Percentiles rank a stretch among this genome's conserved stretches.
Conservation (phyloP, 805 yeast species). For the Candida khao-thaluensis region DNA sequence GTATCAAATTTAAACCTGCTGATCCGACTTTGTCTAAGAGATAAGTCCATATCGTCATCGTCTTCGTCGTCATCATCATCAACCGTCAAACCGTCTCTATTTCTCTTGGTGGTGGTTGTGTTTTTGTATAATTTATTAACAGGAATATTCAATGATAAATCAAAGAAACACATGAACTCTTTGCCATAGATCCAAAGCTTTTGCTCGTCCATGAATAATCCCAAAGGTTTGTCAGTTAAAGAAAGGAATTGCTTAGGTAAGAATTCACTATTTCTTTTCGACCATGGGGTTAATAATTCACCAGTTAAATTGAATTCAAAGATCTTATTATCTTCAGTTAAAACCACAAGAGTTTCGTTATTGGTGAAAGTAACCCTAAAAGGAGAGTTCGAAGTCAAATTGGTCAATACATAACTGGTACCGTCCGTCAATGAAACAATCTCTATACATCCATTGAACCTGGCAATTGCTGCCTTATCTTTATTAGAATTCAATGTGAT, state of each 20-base stretch:
- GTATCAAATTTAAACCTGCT: slow-evolving; percentile 39
- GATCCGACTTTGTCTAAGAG: slow-evolving; percentile 31
- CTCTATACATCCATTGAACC: slow-evolving; percentile 68
- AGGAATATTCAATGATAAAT: slow-evolving; percentile 58
- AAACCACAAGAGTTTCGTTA: slow-evolving; percentile 53
- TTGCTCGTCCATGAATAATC: slow-evolving; percentile 53
- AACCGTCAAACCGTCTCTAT: slow-evolving; percentile 40
- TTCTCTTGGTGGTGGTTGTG: slow-evolving; percentile 39
- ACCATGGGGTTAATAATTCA: slow-evolving; percentile 70
- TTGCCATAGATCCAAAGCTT: slow-evolving; percentile 85
- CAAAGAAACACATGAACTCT: slow-evolving; percentile 76
- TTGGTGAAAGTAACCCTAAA: slow-evolving; percentile 60
- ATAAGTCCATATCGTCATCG: slow-evolving; percentile 24
- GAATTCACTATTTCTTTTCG: slow-evolving; percentile 68
- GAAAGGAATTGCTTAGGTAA: slow-evolving; percentile 64
- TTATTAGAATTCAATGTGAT: slow-evolving; percentile 49
- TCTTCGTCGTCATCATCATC: slow-evolving; percentile 24
- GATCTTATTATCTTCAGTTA: slow-evolving; percentile 72
- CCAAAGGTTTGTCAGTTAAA: slow-evolving; percentile 68
- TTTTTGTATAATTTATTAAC: slow-evolving; percentile 31
- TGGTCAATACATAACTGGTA: slow-evolving; percentile 48
- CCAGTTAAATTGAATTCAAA: slow-evolving; percentile 51
- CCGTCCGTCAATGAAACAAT: slow-evolving; percentile 31
- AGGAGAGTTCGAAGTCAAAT: slow-evolving; percentile 50
- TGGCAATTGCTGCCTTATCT: slow-evolving; percentile 52